phyloP scores from a whole-genome alignment of 2,329 filamentous ascomycete species.

The Amphichorda felina region DNA sequence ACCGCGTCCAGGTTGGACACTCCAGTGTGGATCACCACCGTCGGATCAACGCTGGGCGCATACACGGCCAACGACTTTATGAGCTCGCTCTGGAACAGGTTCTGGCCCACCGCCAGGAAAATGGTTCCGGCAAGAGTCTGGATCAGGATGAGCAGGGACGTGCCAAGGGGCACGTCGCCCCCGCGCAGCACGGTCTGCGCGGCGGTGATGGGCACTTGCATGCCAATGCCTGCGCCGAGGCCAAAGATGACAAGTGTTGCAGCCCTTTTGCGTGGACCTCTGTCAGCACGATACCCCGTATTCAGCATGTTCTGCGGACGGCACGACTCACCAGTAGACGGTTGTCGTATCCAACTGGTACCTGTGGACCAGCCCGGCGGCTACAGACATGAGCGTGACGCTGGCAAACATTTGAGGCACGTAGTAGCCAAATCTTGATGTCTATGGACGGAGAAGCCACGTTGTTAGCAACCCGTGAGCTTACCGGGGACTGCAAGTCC shows the following conservation, averaged over 20 bases:
- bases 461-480: no score
- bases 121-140: slow-evolving; percentile 7
- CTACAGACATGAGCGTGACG: no score
- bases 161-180: slow-evolving; percentile 7
- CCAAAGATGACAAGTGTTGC: slow-evolving; percentile 5
- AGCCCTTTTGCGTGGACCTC: slow-evolving; percentile 4
- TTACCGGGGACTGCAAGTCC: no score
- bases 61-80: slow-evolving; percentile 1
- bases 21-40: slow-evolving; percentile 17
- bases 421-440: slow-evolving; percentile 7
- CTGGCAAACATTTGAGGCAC: slow-evolving; percentile 8
- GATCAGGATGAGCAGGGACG: slow-evolving; percentile 5
- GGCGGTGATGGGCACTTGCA: slow-evolving; percentile 7
- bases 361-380: no score
- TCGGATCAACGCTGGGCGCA: slow-evolving; percentile 18
- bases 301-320: no score
- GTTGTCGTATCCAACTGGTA: no score
- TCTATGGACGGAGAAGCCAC: no score
- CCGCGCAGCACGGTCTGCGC: slow-evolving; percentile 6
- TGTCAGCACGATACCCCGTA: no score
- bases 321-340: no score
- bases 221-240: slow-evolving; percentile 5
- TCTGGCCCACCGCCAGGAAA: slow-evolving; percentile 7
- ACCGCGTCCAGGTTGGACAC: slow-evolving; percentile 36
- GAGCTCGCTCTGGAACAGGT: slow-evolving; percentile 7